Evolutionary conservation across 768 basidiomycete genomes (phyloP), one percentile per base, ranked within the genome.

Genomic region (Clavaria fumosa): DNA sequence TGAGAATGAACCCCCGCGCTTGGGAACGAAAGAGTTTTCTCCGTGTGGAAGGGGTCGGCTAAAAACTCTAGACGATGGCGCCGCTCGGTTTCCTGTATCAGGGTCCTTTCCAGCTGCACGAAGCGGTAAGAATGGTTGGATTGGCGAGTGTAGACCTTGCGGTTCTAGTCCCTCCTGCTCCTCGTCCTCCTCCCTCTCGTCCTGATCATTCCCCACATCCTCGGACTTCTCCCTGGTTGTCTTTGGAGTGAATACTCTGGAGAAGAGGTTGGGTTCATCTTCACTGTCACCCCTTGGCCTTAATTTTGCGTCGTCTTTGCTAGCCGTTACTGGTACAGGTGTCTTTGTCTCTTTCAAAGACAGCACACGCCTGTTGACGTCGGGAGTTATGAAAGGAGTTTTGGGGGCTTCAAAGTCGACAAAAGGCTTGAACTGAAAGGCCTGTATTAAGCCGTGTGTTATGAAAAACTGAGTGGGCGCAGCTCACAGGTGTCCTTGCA

Each of bases 191-290:
- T 47, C n/a, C n/a, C n/a, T n/a, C n/a, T n/a, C n/a, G n/a, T n/a
- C n/a, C n/a, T 48, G 37, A 46, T 44, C 7, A 47, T 41, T 17
- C 20, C n/a, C 17, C 33, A 34, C 32, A 27, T 12, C 23, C 57
- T 50, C 18, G 52, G 46, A n/a, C n/a, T n/a, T n/a, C n/a, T n/a
- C n/a, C 46, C 58, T 66, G 35, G 57, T 60, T 39, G 59, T 58
- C 11, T 63, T 71, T 18, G 77, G 78, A 5, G 72, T 78, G 48
- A 78, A 78, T 2, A 78, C 76, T 39, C 70, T 73, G 4, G 70
- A 65, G 51, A 75, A 75, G 17, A 75, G 61, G 26, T 59, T 60
- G 30, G 60, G 57, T 10, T 52, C 30, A 15, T 43, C 45, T n/a
- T 53, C 47, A 38, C 67, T 64, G 38, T 64, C 64, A 9, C 54